Evolutionary conservation across 169 alveolate species (phyloP).

Genomic region (Eimeria maxima): DNA sequence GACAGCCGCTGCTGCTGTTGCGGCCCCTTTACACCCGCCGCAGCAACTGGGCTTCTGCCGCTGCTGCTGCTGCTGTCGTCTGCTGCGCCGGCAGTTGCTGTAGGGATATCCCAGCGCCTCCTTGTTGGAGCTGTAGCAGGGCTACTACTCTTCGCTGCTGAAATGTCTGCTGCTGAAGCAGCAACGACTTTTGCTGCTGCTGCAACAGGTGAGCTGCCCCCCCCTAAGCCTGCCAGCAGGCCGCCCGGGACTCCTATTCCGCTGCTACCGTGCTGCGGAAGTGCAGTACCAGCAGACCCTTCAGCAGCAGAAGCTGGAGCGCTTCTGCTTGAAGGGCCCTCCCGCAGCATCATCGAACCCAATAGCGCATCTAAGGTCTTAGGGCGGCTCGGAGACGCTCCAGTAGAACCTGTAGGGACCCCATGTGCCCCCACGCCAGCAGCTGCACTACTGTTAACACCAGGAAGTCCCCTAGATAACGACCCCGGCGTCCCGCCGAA

Average conservation of each 20-base stretch:
- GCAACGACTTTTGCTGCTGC: slow-evolving; percentile 74
- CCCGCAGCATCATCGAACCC: slow-evolving; percentile 60
- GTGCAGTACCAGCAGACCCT: slow-evolving; percentile 59
- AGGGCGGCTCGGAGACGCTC: slow-evolving; percentile 8
- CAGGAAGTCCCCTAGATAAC: background rate
- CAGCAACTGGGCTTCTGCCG: slow-evolving; percentile 10
- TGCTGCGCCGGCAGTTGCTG: slow-evolving; percentile 16
- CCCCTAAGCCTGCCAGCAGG: slow-evolving; percentile 61
- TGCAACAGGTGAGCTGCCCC: slow-evolving; percentile 66
- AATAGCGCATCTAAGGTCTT: slow-evolving; percentile 43
- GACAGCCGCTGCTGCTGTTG: slow-evolving; percentile 61
- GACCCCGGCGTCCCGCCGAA: slow-evolving; percentile 7
- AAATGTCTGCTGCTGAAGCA: slow-evolving; percentile 55
- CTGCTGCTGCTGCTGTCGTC: slow-evolving; percentile 70
- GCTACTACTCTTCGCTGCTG: slow-evolving; percentile 62
- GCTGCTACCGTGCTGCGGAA: slow-evolving; percentile 43
- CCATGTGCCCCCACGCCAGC: slow-evolving; percentile 3
- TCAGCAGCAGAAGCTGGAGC: slow-evolving; percentile 58
- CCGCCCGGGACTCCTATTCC: slow-evolving; percentile 24
- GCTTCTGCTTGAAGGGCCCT: slow-evolving; percentile 58
- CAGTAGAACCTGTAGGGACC: slow-evolving; percentile 41
- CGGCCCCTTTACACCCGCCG: slow-evolving; percentile 12
- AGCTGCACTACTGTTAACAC: slow-evolving; percentile 8
- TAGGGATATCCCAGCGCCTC: slow-evolving; percentile 52
- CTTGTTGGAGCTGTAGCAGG: slow-evolving; percentile 61